phyloP scores from a whole-genome alignment of 2,329 filamentous ascomycete genomes.

The Apiospora hydei region DNA sequence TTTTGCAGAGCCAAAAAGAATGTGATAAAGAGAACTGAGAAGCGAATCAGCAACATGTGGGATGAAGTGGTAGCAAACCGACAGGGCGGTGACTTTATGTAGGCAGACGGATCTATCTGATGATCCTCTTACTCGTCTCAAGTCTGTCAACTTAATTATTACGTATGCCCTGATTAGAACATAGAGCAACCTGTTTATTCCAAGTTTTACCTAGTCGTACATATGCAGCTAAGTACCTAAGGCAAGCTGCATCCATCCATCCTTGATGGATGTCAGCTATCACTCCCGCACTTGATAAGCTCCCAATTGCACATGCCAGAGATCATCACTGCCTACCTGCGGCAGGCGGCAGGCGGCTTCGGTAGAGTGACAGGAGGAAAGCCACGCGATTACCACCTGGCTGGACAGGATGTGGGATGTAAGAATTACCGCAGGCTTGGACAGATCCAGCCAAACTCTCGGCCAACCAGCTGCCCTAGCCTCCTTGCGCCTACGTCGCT shows the following conservation, averaged over 20 bases:
- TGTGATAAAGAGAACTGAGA: background rate
- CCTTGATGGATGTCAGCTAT: background rate
- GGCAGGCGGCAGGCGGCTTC: background rate
- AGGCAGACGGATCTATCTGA: background rate
- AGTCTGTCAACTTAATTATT: background rate
- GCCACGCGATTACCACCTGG: conserved; percentile 4
- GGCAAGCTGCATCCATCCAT: background rate
- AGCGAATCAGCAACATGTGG: background rate
- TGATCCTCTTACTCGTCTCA: background rate
- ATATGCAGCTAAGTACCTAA: conserved; percentile 1
- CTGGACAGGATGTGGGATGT: conserved; percentile 3
- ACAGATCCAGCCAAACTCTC: conserved; percentile 1
- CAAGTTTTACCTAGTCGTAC: background rate
- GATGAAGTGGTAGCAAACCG: background rate
- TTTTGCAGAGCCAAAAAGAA: background rate
- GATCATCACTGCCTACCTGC: background rate
- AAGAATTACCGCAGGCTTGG: conserved; percentile 14
- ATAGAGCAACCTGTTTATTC: background rate
- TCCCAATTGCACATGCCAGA: conserved; percentile 6
- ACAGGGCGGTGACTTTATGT: background rate
- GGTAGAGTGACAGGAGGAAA: background rate
- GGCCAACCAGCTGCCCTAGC: background rate
- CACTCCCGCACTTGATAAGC: background rate
- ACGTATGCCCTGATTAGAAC: background rate
- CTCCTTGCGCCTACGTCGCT: background rate